phyloP scores from a whole-genome alignment of 176 grass and related monocot genomes.

The Juncus inflexus region DNA sequence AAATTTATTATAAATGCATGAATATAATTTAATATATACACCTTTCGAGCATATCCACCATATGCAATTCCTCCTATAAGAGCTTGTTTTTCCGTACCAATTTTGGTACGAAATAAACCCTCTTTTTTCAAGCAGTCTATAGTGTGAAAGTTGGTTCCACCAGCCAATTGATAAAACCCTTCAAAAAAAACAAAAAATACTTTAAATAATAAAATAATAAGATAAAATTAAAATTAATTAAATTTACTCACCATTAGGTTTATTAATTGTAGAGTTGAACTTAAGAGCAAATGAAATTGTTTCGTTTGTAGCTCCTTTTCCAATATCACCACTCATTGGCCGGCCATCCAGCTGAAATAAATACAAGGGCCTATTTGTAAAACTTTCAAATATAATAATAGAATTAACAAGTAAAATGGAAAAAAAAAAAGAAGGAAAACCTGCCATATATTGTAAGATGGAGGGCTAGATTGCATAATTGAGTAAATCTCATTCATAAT shows the following conservation, averaged over 20 bases:
- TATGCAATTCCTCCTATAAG: conserved; percentile 90
- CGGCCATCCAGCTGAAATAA: conserved; percentile 68
- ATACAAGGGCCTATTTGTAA: too few relatives aligned
- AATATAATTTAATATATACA: background rate
- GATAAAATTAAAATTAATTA: background rate
- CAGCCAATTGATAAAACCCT: conserved; percentile 93
- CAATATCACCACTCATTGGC: conserved; percentile 89
- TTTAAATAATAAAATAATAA: background rate
- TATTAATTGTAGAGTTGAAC: conserved; percentile 48
- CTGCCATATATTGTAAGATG: conserved; percentile 92
- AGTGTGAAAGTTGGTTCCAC: conserved; percentile 76
- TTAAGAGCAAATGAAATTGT: conserved; percentile 67
- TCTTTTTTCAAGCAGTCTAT: conserved; percentile 69
- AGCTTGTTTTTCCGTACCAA: conserved; percentile 49
- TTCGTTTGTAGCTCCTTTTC: conserved; percentile 81
- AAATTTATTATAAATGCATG: background rate
- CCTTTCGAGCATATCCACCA: conserved; percentile 91
- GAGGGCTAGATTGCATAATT: conserved; percentile 42
- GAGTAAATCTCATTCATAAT: conserved; percentile 58
- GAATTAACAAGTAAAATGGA: too few relatives aligned
- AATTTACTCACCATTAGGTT: conserved; percentile 58
- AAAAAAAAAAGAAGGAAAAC: conserved; percentile 34
- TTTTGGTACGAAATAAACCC: conserved; percentile 47
- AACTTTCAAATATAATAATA: too few relatives aligned
- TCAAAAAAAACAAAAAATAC: conserved; percentile 34